Evolutionary conservation across 1,284 basidiomycete species (phyloP), one percentile per base, ranked within the genome.

Genomic region (Ustilago xerochloae): DNA sequence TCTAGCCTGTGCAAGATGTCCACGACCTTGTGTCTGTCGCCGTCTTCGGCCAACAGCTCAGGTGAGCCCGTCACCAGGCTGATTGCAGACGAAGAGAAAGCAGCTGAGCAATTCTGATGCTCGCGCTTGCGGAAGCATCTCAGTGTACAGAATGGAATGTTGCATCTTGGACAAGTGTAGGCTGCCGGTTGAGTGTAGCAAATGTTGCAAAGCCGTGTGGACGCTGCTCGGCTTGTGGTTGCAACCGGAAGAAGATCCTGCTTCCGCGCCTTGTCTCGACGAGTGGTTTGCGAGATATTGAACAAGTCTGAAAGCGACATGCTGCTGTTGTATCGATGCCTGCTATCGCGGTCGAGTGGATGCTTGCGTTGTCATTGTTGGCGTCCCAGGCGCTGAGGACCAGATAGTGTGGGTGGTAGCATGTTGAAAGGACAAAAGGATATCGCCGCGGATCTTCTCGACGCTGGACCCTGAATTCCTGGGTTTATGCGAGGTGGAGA

Each of bases 101-200:
- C 45, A 9, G 46, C 26, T 10, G 79, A 54, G 47, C 80, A 82
- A 0, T 62, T 55, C n/a, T 63, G 46, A 52, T 82, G 80, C 16
- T 47, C 52, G 7, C 35, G 20, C 15, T 57, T 63, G 7, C 77
- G 70, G 26, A 77, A 82, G 63, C 80, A 82, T 5, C 20, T 22
- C 13, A 79, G 63, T 8, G 79, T 78, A 62, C 80, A 82, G 56
- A 71, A 82, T 1, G 80, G 80, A 2, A 69, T 51, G 39, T 81
- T 76, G 69, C 80, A 82, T 39, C 58, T 53, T 1, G 80, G 78
- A 53, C 80, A 82, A n/a, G 52, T 76, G 62, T 82, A 82, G 6
- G 59, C 43, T 0, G 79, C 72, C 2, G 51, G 41, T 6, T 58
- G 26, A 28, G 63, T 43, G 47, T 65, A 74, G 57, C 80, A 81